Percentiles rank a stretch among this genome's conserved stretches.
Evolutionary conservation across 805 yeast species (phyloP).

Genomic region (Vanderwaltozyma tropicalis): DNA sequence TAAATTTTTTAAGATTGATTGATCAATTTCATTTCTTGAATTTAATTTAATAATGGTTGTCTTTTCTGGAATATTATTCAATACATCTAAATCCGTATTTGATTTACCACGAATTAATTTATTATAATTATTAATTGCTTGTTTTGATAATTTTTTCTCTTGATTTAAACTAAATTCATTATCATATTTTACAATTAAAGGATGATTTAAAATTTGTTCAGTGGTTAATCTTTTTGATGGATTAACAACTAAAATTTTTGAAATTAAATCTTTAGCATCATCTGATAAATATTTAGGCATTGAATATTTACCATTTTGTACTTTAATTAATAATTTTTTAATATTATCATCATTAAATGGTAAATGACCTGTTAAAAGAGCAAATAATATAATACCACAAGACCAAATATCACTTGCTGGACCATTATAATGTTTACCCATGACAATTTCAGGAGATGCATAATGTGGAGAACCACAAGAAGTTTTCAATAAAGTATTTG

Average conservation of each 20-base stretch:
- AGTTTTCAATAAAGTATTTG: constrained; percentile 61
- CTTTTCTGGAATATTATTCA: constrained; percentile 11
- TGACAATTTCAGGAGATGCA: constrained; percentile 80
- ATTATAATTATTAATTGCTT: constrained; percentile 3
- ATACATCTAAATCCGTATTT: constrained; percentile 19
- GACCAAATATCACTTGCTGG: constrained; percentile 85
- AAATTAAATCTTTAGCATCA: constrained; percentile 60
- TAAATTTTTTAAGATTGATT: constrained; percentile 62
- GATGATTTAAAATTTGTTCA: constrained; percentile 59
- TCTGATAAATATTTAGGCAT: constrained; percentile 55
- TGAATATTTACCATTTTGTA: constrained; percentile 63
- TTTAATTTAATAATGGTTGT: constrained; percentile 13
- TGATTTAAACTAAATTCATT: constrained; percentile 18
- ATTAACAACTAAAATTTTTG: constrained; percentile 55
- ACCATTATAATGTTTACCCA: constrained; percentile 71
- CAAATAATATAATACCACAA: constrained; percentile 75
- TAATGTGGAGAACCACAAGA: constrained; percentile 85
- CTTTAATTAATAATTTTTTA: constrained; percentile 57
- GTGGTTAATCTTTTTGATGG: constrained; percentile 67
- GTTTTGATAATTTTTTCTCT: constrained; percentile 6
- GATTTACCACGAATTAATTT: constrained; percentile 15
- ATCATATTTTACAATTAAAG: constrained; percentile 61
- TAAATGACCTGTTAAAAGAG: constrained; percentile 66
- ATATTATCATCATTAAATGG: constrained; percentile 81
- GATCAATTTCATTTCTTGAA: constrained; percentile 46